Evolutionary conservation across 352 stramenopile genomes (phyloP).

Genomic region (Pythium aristosporum): DNA sequence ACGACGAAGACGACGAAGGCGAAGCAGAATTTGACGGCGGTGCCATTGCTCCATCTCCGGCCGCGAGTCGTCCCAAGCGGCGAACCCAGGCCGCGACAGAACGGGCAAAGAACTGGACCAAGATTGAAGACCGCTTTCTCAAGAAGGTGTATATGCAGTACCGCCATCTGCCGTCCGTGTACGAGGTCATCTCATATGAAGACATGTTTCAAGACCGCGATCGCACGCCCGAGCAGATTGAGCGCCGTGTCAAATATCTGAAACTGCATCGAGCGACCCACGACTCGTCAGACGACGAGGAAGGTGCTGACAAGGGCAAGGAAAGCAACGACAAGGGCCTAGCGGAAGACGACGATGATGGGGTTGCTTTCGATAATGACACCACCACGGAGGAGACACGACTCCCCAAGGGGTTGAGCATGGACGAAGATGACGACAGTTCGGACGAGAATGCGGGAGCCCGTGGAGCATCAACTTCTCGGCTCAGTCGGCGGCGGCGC

Average conservation of each 20-base stretch:
- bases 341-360: conserved; percentile 23
- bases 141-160: conserved; percentile 80
- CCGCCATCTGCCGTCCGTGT: conserved; percentile 78
- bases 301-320: conserved; percentile 27
- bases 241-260: conserved; percentile 79
- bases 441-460: background rate
- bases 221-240: conserved; percentile 80
- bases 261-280: conserved; percentile 75
- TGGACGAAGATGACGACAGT: conserved; percentile 22
- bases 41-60: conserved; percentile 11
- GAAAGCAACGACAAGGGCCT: conserved; percentile 13
- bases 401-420: conserved; percentile 15
- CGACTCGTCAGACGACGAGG: conserved; percentile 57
- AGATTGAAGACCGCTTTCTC: conserved; percentile 79
- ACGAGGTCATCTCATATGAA: conserved; percentile 88
- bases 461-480: background rate
- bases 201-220: conserved; percentile 90
- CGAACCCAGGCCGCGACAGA: conserved; percentile 35
- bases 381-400: conserved; percentile 9
- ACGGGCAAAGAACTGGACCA: conserved; percentile 79
- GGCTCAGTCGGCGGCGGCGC: conserved; percentile 6
- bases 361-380: conserved; percentile 5
- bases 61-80: conserved; percentile 29
- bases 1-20: conserved; percentile 21
- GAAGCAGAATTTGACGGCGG: conserved; percentile 29